Base-by-base conservation (phyloP, 192 early-diverging fungal genomes). In the Backusella parvicylindrica region DNA sequence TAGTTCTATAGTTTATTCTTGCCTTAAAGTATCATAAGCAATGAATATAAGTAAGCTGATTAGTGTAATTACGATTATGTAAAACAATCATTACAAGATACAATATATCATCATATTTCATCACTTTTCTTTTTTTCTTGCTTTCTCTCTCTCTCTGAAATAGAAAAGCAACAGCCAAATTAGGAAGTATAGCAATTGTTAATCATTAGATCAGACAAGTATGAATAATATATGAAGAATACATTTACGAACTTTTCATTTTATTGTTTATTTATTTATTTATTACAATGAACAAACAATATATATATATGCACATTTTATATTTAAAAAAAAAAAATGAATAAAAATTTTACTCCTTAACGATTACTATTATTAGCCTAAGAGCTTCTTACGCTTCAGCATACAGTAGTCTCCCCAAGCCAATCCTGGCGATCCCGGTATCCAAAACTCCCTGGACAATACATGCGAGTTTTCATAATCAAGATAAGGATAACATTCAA, bases 391-490 rank as follows among this genome's bases (percentile, higher is more conserved):
- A 60, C 53, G 53, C 28, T 83, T 81, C 40, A 90, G 71, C 15
- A 91, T 53, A 74, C 90, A 91, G 41, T 91, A 91, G 30, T 87
- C 84, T 12, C 89, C 88, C 89, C 90, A 91, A 11, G 65, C 69
- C 67, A 84, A 65, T 3, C 84, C 84, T 50, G 76, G 73, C 12
- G 74, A 83, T 31, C 83, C 80, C 0, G 84, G 88, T 16, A 88
- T 77, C 81, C 84, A 90, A 60, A 92, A 87, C 16, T 88, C 82
- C 11, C 89, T 68, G 28, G 83, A 72, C 73, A 87, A 72, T 18
- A 76, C 75, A 41, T 78, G 68, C 31, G 85, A 76, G 31, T 77
- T 73, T 23, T 76, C 81, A 9, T 89, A 83, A 79, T 95, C 91
- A 43, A 95, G 72, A 71, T 90, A 91, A 21, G 82, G 89, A 36